These are phyloP conservation scores for Beauveria bassiana DNA, from an alignment of 2,329 filamentous ascomycete species.

Conservation along the genomic window DNA sequence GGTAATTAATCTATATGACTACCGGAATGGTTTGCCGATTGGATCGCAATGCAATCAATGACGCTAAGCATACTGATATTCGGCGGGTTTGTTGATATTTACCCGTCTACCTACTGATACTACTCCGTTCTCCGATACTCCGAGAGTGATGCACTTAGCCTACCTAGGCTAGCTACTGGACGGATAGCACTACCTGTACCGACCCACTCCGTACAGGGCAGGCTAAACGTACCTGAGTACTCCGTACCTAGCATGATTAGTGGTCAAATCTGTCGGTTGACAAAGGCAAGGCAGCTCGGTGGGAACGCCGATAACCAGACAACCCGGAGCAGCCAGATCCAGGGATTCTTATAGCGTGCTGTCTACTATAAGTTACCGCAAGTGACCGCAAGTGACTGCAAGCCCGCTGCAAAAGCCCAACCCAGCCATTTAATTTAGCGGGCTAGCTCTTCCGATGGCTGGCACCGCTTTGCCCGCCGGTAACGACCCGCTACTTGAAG, in stretches of 20 bases:
- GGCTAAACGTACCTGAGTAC: no score
- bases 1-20: no score
- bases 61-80: neutral
- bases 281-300: neutral
- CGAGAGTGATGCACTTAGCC: neutral
- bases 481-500: constrained; percentile 2
- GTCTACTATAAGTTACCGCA: no score
- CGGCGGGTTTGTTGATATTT: no score
- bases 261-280: neutral
- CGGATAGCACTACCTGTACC: no score
- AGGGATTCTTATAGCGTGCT: neutral
- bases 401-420: neutral
- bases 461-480: neutral
- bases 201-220: no score
- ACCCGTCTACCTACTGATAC: neutral
- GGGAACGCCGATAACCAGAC: neutral
- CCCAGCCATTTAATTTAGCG: neutral
- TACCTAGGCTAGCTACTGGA: no score
- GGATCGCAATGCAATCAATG: neutral
- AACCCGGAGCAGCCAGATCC: neutral
- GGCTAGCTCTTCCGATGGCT: neutral
- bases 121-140: constrained; percentile 2
- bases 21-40: no score
- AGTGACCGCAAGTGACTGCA: neutral
- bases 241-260: no score